phyloP scores from a whole-genome alignment of 148 eudicot species.

The Simmondsia chinensis region DNA sequence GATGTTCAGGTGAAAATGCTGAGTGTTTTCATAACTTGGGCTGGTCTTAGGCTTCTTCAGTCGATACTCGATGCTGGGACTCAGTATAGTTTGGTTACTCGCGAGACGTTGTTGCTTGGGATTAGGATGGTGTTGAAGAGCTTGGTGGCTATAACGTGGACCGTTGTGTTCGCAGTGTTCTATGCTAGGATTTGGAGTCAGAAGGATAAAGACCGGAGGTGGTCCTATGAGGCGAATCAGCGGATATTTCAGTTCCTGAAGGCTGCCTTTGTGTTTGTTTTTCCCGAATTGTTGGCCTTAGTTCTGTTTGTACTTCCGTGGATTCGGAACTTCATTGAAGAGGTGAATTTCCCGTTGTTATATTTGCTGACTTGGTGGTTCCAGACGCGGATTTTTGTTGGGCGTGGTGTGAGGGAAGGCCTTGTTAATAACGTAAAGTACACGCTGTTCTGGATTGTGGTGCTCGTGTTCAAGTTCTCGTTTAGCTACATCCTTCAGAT shows the following conservation, averaged over 20 bases:
- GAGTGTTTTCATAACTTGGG: slow-evolving; percentile 78
- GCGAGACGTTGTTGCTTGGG: slow-evolving; percentile 52
- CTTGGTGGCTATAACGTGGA: slow-evolving; percentile 74
- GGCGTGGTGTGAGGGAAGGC: slow-evolving; percentile 82
- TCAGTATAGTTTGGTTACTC: slow-evolving; percentile 73
- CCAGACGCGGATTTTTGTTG: slow-evolving; percentile 64
- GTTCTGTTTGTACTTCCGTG: slow-evolving; percentile 67
- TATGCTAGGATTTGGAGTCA: slow-evolving; percentile 77
- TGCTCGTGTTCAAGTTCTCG: slow-evolving; percentile 63
- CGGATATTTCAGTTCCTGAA: slow-evolving; percentile 48
- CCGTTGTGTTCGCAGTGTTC: slow-evolving; percentile 63
- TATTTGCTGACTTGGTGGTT: slow-evolving; percentile 89
- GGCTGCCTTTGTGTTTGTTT: slow-evolving; percentile 53
- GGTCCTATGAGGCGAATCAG: slow-evolving; percentile 47
- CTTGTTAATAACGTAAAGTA: slow-evolving; percentile 66
- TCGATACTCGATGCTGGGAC: slow-evolving; percentile 89
- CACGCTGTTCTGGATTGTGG: slow-evolving; percentile 60
- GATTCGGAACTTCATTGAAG: slow-evolving; percentile 64
- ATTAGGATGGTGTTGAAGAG: slow-evolving; percentile 86
- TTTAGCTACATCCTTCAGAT: slow-evolving; percentile 90
- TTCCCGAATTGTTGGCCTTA: slow-evolving; percentile 67
- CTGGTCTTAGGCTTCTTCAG: slow-evolving; percentile 58
- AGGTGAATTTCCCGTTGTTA: slow-evolving; percentile 41
- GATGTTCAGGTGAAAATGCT: slow-evolving; percentile 70
- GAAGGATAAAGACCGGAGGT: slow-evolving; percentile 48